Conservation (phyloP, 2,329 filamentous ascomycete genomes). For the Teratosphaeria destructans region DNA sequence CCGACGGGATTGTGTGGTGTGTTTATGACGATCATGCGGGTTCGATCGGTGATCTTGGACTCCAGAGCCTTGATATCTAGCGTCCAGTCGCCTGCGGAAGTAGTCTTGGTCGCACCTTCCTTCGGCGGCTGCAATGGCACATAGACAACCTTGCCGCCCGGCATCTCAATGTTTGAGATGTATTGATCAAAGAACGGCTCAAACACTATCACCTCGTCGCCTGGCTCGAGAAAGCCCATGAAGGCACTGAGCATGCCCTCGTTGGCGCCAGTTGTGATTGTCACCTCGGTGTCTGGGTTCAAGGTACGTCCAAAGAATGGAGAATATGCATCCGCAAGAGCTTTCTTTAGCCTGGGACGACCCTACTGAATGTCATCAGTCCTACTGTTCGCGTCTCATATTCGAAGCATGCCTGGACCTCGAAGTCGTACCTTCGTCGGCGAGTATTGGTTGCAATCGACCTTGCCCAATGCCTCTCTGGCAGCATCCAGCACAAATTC, state of each 20-base stretch:
- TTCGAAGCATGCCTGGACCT: background rate
- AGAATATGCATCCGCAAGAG: constrained; percentile 84
- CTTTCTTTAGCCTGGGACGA: constrained; percentile 81
- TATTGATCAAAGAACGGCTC: constrained; percentile 99
- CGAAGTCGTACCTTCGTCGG: constrained; percentile 60
- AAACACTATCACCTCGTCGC: constrained; percentile 95
- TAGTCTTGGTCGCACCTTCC: constrained; percentile 67
- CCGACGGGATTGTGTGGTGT: constrained; percentile 90
- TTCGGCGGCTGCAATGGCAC: constrained; percentile 86
- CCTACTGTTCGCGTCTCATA: background rate
- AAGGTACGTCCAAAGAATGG: constrained; percentile 74
- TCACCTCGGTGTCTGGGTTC: constrained; percentile 84
- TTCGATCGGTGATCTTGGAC: constrained; percentile 68
- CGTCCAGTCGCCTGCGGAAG: constrained; percentile 78
- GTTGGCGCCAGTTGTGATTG: constrained; percentile 85
- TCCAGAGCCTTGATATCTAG: constrained; percentile 78
- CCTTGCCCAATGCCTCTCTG: constrained; percentile 75
- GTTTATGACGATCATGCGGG: constrained; percentile 93
- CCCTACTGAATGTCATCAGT: constrained; percentile 40
- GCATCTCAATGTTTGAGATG: constrained; percentile 97
- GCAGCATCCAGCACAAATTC: constrained; percentile 84
- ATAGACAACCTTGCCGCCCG: constrained; percentile 87
- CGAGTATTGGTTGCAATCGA: constrained; percentile 98
- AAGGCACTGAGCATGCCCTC: constrained; percentile 94
- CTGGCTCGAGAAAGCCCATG: constrained; percentile 91